A percentile compares a stretch with the other conserved stretches of the same genome.
phyloP scores from a whole-genome alignment of 2,329 filamentous ascomycete genomes.

The Epichloe brachyelytri region DNA sequence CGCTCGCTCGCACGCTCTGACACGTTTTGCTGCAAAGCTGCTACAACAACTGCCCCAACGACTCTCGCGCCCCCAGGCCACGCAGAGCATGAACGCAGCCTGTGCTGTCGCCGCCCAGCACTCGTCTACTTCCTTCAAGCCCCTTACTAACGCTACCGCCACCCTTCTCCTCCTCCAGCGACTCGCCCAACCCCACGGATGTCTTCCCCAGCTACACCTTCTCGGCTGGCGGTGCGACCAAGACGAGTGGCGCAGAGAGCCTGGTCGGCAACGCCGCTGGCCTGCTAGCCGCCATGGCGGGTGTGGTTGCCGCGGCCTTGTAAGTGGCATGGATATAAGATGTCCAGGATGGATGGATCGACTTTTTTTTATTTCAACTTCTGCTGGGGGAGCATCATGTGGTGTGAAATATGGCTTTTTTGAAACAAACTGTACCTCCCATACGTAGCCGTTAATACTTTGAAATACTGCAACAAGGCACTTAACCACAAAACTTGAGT shows the following conservation, averaged over 20 bases:
- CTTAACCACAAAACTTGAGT: not conserved
- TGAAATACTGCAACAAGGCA: not conserved
- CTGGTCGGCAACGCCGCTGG: conserved; percentile 21
- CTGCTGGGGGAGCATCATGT: not conserved
- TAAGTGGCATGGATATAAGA: conserved; percentile 9
- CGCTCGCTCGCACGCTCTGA: not conserved
- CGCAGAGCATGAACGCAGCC: conserved; percentile 28
- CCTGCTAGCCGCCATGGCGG: conserved; percentile 24
- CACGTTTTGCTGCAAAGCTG: conserved; percentile 23
- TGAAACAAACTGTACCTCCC: not conserved
- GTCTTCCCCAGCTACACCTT: conserved; percentile 10
- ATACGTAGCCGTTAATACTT: too few species aligned
- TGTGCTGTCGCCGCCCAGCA: conserved; percentile 34
- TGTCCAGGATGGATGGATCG: not conserved
- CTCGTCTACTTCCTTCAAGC: conserved; percentile 19
- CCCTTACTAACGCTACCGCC: conserved; percentile 13
- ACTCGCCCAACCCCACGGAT: conserved; percentile 8
- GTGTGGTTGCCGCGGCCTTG: conserved; percentile 24
- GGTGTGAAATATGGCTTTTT: not conserved
- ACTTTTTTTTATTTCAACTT: not conserved
- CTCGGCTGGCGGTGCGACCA: conserved; percentile 10
- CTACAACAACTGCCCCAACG: conserved; percentile 45
- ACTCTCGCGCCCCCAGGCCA: conserved; percentile 23
- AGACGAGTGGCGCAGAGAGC: conserved; percentile 13
- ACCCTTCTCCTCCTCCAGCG: conserved; percentile 8